Percentiles rank a stretch among this genome's conserved stretches.
Conservation (phyloP, 2,329 filamentous ascomycete species). For the Epichloe baconii region DNA sequence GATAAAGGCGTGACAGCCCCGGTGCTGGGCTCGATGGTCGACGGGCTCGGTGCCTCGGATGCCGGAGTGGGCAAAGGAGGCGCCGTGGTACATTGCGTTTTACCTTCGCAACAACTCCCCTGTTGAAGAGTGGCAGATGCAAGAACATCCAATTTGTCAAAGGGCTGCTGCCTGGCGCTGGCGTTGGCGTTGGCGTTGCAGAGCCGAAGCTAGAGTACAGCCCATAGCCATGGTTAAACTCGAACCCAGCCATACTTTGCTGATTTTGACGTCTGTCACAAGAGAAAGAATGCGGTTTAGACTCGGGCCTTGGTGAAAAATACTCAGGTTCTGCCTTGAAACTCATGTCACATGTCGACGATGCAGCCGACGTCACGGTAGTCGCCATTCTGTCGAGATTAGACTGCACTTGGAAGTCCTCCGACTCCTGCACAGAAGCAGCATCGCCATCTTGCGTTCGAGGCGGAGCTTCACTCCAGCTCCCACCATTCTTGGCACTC, state of each 20-base stretch:
- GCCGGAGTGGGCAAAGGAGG: conserved; percentile 9
- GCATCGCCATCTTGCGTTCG: background rate
- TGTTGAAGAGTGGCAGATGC: conserved; percentile 23
- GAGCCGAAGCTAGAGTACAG: background rate
- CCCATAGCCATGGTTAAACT: background rate
- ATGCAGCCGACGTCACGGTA: background rate
- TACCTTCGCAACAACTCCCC: conserved; percentile 11
- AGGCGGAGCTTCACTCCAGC: background rate
- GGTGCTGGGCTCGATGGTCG: conserved; percentile 11
- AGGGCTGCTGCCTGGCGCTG: conserved; percentile 7
- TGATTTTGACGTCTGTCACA: background rate
- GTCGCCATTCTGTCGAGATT: background rate
- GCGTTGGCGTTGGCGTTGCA: background rate
- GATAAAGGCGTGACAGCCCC: conserved; percentile 12
- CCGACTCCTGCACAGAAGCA: background rate
- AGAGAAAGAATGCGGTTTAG: background rate
- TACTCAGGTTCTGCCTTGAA: background rate
- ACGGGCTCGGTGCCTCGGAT: conserved; percentile 12
- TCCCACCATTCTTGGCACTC: background rate
- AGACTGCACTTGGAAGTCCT: background rate
- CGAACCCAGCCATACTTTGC: background rate
- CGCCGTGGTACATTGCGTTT: conserved; percentile 11
- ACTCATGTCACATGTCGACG: background rate
- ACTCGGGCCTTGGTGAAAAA: background rate
- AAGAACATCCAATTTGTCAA: conserved; percentile 26